These are phyloP conservation scores for Fusarium sp. DNA, from an alignment of 2,329 filamentous ascomycete species.

Conservation along the genomic window DNA sequence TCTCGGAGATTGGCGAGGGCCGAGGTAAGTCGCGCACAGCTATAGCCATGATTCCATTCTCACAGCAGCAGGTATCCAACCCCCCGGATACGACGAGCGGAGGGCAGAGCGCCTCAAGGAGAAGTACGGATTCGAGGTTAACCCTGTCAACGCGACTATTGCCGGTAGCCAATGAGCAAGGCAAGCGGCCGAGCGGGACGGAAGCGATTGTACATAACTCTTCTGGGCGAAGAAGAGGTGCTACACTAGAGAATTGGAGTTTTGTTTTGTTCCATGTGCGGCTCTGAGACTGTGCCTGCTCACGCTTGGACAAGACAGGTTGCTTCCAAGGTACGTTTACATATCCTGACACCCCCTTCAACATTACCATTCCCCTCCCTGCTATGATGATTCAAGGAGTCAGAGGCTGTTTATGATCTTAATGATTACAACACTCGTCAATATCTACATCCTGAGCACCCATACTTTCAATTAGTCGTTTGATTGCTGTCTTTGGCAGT, in stretches of 20 bases:
- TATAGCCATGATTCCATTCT: conserved; percentile 13
- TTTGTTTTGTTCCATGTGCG: conserved; percentile 48
- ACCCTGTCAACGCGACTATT: conserved; percentile 68
- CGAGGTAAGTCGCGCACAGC: conserved; percentile 70
- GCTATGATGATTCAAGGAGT: conserved; percentile 56
- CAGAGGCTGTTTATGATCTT: conserved; percentile 60
- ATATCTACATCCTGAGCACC: conserved; percentile 40
- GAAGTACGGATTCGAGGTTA: conserved; percentile 88
- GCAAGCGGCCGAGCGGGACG: conserved; percentile 41
- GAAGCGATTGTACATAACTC: conserved; percentile 53
- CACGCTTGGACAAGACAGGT: conserved; percentile 23
- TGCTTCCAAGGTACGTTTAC: conserved; percentile 41
- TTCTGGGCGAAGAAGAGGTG: conserved; percentile 51
- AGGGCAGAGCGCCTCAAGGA: conserved; percentile 84
- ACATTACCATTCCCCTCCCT: conserved; percentile 8
- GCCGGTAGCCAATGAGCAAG: conserved; percentile 56
- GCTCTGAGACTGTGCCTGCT: conserved; percentile 42
- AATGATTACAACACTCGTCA: conserved; percentile 52
- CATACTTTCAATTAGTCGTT: neutral
- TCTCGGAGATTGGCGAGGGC: conserved; percentile 86
- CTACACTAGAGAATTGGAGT: conserved; percentile 57
- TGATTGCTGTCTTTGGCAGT: neutral
- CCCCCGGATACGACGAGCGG: conserved; percentile 86
- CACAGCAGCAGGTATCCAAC: conserved; percentile 74
- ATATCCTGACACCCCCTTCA: neutral